Percentiles rank a stretch among this genome's conserved stretches.
These are phyloP conservation scores for Arabidopsis suecica DNA, from an alignment of 345 rosid genomes.

Conservation along the genomic window DNA sequence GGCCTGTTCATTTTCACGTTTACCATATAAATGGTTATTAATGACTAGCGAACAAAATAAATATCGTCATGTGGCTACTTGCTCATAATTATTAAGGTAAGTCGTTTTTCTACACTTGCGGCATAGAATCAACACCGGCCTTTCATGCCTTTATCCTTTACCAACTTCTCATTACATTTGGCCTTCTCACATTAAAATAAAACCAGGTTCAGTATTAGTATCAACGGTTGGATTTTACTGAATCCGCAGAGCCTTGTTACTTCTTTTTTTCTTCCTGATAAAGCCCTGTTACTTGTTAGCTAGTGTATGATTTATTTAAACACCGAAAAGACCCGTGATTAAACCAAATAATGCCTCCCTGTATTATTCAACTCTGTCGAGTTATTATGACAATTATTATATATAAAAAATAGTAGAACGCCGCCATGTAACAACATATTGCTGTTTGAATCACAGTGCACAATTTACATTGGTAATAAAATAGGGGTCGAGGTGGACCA, in stretches of 20 bases:
- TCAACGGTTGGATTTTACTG: neutral
- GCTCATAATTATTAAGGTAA: constrained; percentile 15
- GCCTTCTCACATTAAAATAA: neutral
- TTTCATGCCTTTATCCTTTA: constrained; percentile 17
- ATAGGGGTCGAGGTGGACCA: constrained; percentile 2
- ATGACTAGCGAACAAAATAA: constrained; percentile 18
- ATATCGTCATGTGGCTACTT: constrained; percentile 26
- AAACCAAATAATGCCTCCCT: constrained; percentile 1
- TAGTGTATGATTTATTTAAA: constrained; percentile 10
- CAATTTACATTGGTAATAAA: neutral
- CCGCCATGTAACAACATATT: constrained; percentile 5
- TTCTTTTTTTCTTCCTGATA: neutral
- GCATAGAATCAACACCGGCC: constrained; percentile 40
- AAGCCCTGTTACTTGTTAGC: neutral
- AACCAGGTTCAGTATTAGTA: no score
- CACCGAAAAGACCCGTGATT: constrained; percentile 34
- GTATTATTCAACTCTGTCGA: constrained; percentile 19
- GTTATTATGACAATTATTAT: neutral
- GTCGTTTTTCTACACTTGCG: constrained; percentile 30
- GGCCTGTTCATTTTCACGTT: constrained; percentile 5
- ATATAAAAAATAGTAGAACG: neutral
- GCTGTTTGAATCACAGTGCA: constrained; percentile 10
- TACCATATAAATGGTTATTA: constrained; percentile 19
- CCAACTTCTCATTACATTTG: constrained; percentile 19
- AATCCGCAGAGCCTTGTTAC: neutral